Evolutionary conservation across 2,329 filamentous ascomycete genomes (phyloP).

Genomic region (Phialophora tarda): DNA sequence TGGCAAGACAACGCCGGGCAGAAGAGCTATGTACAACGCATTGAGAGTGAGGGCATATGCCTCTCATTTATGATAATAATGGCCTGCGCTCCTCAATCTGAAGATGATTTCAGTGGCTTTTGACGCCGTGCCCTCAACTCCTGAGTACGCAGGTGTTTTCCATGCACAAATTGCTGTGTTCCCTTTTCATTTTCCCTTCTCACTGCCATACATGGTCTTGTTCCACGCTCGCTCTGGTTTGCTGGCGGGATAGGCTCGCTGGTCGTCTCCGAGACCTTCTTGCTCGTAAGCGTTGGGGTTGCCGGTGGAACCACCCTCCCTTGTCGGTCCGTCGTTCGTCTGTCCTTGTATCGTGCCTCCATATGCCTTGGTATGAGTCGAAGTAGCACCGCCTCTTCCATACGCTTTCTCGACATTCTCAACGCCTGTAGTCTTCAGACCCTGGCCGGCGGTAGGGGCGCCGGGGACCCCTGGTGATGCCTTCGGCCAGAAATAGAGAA

Average conservation of each 20-base stretch:
- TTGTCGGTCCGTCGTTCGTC: constrained; percentile 19
- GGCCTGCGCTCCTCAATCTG: no score
- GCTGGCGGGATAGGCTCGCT: constrained; percentile 17
- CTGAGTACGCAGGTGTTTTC: neutral
- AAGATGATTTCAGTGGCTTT: neutral
- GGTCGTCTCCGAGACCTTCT: constrained; percentile 32
- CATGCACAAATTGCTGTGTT: neutral
- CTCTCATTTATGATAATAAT: neutral
- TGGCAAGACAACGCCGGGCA: neutral
- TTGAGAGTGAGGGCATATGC: neutral
- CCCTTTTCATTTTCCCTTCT: constrained; percentile 29
- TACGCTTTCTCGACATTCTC: constrained; percentile 38
- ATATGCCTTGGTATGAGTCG: constrained; percentile 37
- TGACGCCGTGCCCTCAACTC: neutral
- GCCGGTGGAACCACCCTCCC: constrained; percentile 27
- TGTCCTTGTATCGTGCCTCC: constrained; percentile 37
- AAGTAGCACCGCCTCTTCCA: constrained; percentile 34
- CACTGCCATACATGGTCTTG: constrained; percentile 30
- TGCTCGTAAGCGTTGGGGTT: constrained; percentile 26
- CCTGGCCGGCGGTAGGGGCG: constrained; percentile 10
- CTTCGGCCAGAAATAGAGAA: constrained; percentile 24
- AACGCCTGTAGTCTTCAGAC: constrained; percentile 33
- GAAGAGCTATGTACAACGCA: neutral
- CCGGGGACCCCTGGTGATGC: constrained; percentile 23
- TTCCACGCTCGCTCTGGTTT: constrained; percentile 28